Evolutionary conservation across 2,329 filamentous ascomycete species (phyloP), one percentile per base, ranked within the genome.

Genomic region (Aspergillus proliferans): DNA sequence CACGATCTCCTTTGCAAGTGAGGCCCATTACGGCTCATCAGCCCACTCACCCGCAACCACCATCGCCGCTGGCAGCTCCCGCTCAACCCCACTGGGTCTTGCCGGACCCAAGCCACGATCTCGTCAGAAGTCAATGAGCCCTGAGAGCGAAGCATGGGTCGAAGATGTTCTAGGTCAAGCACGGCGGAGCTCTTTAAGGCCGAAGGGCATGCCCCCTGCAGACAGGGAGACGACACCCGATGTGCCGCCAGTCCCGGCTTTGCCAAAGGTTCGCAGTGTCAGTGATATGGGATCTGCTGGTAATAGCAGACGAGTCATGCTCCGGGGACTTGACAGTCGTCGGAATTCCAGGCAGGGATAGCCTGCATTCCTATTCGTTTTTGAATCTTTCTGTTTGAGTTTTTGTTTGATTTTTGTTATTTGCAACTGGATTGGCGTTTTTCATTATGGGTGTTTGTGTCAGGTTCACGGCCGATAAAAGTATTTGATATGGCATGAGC

Each of bases 111-210:
- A 66, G 43, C 70, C 66, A 19, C 65, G 63, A 33, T 66, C 61
- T 18, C 64, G 71, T 49, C 65, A 64, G 24, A 60, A 68, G 24
- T 69, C 70, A 5, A 73, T 73, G 57, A 72, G 63, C 19, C 69
- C 71, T 3, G 69, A 73, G 44, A 71, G 71, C 51, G 72, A 75
- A 53, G 71, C 71, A 1, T 76, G 73, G 73, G 72, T 75, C 8
- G 70, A 73, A 56, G 69, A 70, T 47, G 69, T 75, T 18, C 63
- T 75, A 22, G 69, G 70, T 33, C 70, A 74, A 57, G 71, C 72
- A 6, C 62, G 64, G 34, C 67, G 67, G 14, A 65, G 67, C 4
- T 66, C 68, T 4, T 49, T 64, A 7, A 61, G 68, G 14, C 62
- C 63, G 0, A 54, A 59, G 18, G 55, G 50, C 12, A 30, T 54